Evolutionary conservation across 192 early-diverging fungal species (phyloP).

Genomic region (Phlyctochytrium planicorne): DNA sequence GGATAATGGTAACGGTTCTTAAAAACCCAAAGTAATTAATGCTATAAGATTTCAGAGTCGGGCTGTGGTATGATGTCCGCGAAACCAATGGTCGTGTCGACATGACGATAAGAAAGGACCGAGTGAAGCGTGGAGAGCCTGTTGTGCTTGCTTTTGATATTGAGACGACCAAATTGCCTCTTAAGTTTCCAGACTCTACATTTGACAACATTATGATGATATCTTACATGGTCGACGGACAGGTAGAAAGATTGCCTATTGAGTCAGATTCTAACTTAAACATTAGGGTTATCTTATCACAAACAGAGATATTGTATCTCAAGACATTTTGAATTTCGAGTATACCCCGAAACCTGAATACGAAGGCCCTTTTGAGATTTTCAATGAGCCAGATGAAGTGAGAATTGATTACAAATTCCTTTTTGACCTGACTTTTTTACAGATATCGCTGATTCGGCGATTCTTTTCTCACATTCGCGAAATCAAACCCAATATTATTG

Average conservation of each 20-base stretch:
- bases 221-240: slow-evolving; percentile 99
- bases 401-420: background rate
- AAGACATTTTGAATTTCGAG: slow-evolving; percentile 97
- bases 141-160: slow-evolving; percentile 97
- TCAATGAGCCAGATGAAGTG: slow-evolving; percentile 91
- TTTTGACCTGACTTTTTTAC: slow-evolving; percentile 4
- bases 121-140: slow-evolving; percentile 91
- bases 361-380: slow-evolving; percentile 91
- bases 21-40: background rate
- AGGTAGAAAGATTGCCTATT: slow-evolving; percentile 50
- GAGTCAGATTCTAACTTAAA: background rate
- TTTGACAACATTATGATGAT: slow-evolving; percentile 99
- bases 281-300: slow-evolving; percentile 97
- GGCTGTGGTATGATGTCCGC: slow-evolving; percentile 87
- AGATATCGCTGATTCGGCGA: slow-evolving; percentile 68
- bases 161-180: slow-evolving; percentile 95
- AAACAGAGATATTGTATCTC: slow-evolving; percentile 91
- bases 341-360: slow-evolving; percentile 97
- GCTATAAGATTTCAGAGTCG: slow-evolving; percentile 80
- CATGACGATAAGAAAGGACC: slow-evolving; percentile 68
- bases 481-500: slow-evolving; percentile 81
- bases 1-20: slow-evolving; percentile 68
- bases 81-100: slow-evolving; percentile 57
- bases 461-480: slow-evolving; percentile 93
- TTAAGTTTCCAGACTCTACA: slow-evolving; percentile 92